These are phyloP conservation scores for Hamigera avellanea DNA, from an alignment of 495 filamentous ascomycete species.

Conservation along the genomic window DNA sequence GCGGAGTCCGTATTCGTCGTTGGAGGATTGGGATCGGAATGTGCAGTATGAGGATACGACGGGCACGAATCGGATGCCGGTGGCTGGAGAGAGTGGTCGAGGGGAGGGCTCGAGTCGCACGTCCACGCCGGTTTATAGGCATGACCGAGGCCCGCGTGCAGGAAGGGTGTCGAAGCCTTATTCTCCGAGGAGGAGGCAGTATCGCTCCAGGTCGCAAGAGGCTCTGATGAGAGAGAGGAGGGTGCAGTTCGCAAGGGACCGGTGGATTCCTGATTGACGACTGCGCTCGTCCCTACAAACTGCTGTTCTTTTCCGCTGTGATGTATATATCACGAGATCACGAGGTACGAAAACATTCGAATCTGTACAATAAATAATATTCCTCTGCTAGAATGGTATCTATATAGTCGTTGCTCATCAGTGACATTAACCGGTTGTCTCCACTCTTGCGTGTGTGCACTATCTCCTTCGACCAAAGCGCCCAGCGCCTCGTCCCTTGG, in stretches of 20 bases:
- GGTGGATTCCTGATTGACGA: constrained; percentile 28
- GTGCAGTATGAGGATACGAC: constrained; percentile 53
- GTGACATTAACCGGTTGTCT: background rate
- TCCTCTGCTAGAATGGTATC: constrained; percentile 12
- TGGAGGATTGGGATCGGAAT: constrained; percentile 70
- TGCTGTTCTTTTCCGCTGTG: no score
- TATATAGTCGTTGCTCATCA: constrained; percentile 21
- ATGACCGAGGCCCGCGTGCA: constrained; percentile 8
- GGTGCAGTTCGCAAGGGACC: constrained; percentile 20
- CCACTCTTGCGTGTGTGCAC: background rate
- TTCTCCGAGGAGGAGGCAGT: constrained; percentile 3
- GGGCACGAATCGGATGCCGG: background rate
- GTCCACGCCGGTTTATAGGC: constrained; percentile 14
- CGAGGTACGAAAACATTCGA: constrained; percentile 2
- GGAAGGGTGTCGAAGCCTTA: constrained; percentile 17
- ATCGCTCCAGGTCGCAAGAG: constrained; percentile 10
- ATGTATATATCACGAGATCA: constrained; percentile 2
- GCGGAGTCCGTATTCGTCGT: constrained; percentile 56
- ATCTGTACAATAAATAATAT: constrained; percentile 3
- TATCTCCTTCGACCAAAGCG: constrained; percentile 35
- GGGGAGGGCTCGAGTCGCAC: constrained; percentile 4
- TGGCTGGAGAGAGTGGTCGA: background rate
- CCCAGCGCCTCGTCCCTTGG: constrained; percentile 27
- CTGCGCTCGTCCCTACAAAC: no score
- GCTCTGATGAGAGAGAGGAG: constrained; percentile 13